Evolutionary conservation across 352 stramenopile genomes (phyloP), one percentile per base, ranked within the genome.

Genomic region (Globisporangium yorkense): DNA sequence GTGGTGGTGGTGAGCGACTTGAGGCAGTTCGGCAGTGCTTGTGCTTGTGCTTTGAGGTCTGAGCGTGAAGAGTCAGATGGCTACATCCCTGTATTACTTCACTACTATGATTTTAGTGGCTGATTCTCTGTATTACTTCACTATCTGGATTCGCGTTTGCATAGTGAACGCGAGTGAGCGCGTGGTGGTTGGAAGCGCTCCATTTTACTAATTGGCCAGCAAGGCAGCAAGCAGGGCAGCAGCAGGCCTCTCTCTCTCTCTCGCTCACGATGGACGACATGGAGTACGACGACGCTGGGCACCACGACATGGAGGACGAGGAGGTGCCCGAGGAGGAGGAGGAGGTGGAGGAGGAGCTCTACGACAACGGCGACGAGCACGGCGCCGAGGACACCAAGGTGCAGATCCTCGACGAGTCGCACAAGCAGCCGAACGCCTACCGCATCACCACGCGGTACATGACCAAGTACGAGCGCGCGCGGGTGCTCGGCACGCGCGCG

Each of bases 401-500:
- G 44, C 79, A 85, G 61, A 72, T 94, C 60, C 69, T 92, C 20
- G 83, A 94, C 68, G 84, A 92, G 61, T 92, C 80, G 21, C 82
- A 94, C 66, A 91, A 90, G 56, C 75, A 91, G 65, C 82, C 85
- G 16, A 96, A 96, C 65, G 75, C 74, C 20, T 79, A 94, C 56
- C 82, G 95, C 61, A 97, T 99, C 62, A 99, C 97, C 27, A 99
- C 96, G 9, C 79, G 88, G 43, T 99, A 99, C 82, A 97, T 99
- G 82, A 99, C 97, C 51, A 99, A 99, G 83, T 99, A 99, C 77
- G 97, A 99, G 73, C 79, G 93, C 60, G 97, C 97, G 16, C 87
- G 97, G 40, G 96, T 99, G 53, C 74, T 99, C 18, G 97, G 97
- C 39, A 99, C 97, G 55, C 80, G 97, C 18, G 97, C 97, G 45